A percentile compares a stretch with the other conserved stretches of the same genome.
phyloP scores from a whole-genome alignment of 129 eudicot genomes.

The Heracleum sosnowskyi region DNA sequence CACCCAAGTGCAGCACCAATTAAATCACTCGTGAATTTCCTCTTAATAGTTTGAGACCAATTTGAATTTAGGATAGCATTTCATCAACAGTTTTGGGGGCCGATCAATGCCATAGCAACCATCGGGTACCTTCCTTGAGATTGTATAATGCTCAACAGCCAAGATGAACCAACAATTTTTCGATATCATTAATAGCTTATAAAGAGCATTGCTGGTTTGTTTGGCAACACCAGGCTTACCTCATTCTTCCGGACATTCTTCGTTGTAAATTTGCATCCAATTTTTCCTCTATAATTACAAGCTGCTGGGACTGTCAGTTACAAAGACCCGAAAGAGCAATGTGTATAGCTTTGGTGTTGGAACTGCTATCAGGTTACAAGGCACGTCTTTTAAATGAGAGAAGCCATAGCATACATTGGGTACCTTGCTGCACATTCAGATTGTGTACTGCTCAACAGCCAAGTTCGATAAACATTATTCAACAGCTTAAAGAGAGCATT shows the following conservation, averaged over 20 bases:
- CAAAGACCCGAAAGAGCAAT: constrained; percentile 66
- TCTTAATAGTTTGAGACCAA: too few species aligned
- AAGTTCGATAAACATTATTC: constrained; percentile 55
- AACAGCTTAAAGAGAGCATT: constrained; percentile 59
- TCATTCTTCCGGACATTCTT: not conserved
- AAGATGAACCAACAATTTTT: constrained; percentile 66
- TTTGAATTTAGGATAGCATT: constrained; percentile 40
- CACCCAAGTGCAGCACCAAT: too few species aligned
- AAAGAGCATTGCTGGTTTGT: constrained; percentile 58
- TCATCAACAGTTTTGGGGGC: constrained; percentile 60
- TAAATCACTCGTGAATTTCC: too few species aligned
- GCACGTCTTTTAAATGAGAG: constrained; percentile 74
- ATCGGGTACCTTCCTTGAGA: constrained; percentile 64
- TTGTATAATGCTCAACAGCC: constrained; percentile 52
- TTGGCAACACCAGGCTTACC: constrained; percentile 21
- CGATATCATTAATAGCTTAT: constrained; percentile 54
- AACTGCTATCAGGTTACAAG: constrained; percentile 56
- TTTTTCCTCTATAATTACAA: constrained; percentile 5
- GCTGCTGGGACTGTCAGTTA: constrained; percentile 79
- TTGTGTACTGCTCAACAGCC: constrained; percentile 54
- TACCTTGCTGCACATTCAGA: constrained; percentile 65
- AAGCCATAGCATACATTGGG: constrained; percentile 68
- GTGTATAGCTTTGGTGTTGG: constrained; percentile 86
- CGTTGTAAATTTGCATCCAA: not conserved
- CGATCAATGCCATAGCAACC: constrained; percentile 58